These are phyloP conservation scores for Lasiosphaeriaceae sp. DNA, from an alignment of 495 filamentous ascomycete species.

Conservation along the genomic window DNA sequence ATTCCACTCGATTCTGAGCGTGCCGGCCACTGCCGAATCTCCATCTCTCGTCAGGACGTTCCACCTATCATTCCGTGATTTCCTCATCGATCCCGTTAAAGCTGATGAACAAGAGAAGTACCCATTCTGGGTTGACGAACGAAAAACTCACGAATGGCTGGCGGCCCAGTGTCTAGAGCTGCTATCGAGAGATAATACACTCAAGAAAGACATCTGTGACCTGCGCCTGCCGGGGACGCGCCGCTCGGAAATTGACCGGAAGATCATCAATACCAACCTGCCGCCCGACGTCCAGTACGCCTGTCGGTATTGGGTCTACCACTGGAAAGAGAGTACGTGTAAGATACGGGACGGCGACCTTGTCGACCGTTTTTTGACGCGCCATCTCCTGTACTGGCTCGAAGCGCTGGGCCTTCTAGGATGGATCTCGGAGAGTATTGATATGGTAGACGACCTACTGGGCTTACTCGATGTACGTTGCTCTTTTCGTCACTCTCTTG, in stretches of 20 bases:
- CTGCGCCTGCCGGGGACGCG: slow-evolving; percentile 26
- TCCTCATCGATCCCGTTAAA: slow-evolving; percentile 35
- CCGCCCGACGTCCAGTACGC: slow-evolving; percentile 25
- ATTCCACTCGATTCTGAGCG: slow-evolving; percentile 27
- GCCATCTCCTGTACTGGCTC: slow-evolving; percentile 38
- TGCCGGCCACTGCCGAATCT: slow-evolving; percentile 14
- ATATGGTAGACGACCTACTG: slow-evolving; percentile 3
- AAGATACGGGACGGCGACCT: slow-evolving; percentile 18
- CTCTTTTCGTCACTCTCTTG: neutral
- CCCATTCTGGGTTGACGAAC: slow-evolving; percentile 21
- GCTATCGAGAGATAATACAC: slow-evolving; percentile 15
- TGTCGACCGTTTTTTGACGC: slow-evolving; percentile 31
- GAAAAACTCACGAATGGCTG: slow-evolving; percentile 16
- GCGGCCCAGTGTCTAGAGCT: slow-evolving; percentile 32
- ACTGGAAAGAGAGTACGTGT: slow-evolving; percentile 33
- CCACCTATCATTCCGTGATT: slow-evolving; percentile 51
- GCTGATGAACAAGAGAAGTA: slow-evolving; percentile 15
- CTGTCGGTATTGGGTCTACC: slow-evolving; percentile 46
- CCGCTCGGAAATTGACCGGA: slow-evolving; percentile 10
- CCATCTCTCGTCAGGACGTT: slow-evolving; percentile 22
- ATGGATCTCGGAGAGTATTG: slow-evolving; percentile 21
- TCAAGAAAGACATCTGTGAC: slow-evolving; percentile 38
- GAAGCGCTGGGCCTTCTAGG: slow-evolving; percentile 32
- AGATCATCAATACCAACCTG: slow-evolving; percentile 19
- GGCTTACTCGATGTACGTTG: slow-evolving; percentile 14